Evolutionary conservation across 495 filamentous ascomycete genomes (phyloP).

Genomic region (Pyronema omphalodes): DNA sequence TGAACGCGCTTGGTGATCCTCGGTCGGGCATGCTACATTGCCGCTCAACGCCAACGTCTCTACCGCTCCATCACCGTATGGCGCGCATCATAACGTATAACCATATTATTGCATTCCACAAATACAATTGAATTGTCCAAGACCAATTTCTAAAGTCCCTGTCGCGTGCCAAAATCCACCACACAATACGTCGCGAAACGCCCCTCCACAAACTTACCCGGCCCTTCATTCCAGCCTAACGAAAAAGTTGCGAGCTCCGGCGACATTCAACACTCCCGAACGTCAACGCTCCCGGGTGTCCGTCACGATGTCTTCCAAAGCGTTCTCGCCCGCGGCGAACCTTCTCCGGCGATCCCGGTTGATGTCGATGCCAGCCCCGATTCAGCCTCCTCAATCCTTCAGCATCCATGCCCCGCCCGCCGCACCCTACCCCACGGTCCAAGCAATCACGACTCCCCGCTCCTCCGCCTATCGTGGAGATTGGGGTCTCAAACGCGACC

Average conservation of each 20-base stretch:
- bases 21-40: no score
- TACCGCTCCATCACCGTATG: no score
- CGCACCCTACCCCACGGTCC: constrained; percentile 57
- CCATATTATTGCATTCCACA: no score
- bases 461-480: constrained; percentile 64
- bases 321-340: constrained; percentile 40
- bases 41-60: no score
- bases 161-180: no score
- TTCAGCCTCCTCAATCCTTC: constrained; percentile 30
- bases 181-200: not conserved
- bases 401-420: constrained; percentile 47
- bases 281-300: not conserved
- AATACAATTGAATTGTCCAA: no score
- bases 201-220: not conserved
- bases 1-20: no score
- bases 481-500: constrained; percentile 81
- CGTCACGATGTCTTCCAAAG: constrained; percentile 20
- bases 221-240: not conserved
- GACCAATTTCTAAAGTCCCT: no score
- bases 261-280: not conserved
- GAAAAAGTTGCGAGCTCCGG: not conserved
- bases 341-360: constrained; percentile 42
- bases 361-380: constrained; percentile 37
- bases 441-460: constrained; percentile 61
- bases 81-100: no score